Percentiles rank a stretch among this genome's conserved stretches.
phyloP scores from a whole-genome alignment of 768 basidiomycete genomes.

The Tylopilus vinaceipallidus region DNA sequence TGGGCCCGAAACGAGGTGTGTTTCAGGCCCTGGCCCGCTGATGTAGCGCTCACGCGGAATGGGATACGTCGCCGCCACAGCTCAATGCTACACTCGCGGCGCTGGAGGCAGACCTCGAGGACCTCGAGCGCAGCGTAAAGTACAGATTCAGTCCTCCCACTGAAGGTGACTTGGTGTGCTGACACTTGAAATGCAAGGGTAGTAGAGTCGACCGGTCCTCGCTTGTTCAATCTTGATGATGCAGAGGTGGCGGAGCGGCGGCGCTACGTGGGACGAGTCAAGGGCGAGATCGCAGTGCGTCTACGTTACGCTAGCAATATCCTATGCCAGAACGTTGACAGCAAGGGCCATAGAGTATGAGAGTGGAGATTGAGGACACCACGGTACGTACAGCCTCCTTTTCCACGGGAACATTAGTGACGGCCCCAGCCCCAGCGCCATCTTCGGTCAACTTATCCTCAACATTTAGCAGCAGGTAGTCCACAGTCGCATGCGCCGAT shows the following conservation, averaged over 20 bases:
- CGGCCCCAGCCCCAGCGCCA: conserved; percentile 2
- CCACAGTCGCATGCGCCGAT: conserved; percentile 15
- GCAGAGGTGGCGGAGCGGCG: conserved; percentile 73
- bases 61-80: conserved; percentile 34
- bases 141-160: conserved; percentile 33
- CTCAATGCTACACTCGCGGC: conserved; percentile 73
- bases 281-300: conserved; percentile 76
- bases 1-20: conserved; percentile 78
- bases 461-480: conserved; percentile 15
- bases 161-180: background rate
- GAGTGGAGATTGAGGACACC: conserved; percentile 50
- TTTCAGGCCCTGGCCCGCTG: background rate
- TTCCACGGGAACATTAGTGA: background rate
- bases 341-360: conserved; percentile 68
- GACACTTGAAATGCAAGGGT: conserved; percentile 48
- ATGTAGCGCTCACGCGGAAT: background rate
- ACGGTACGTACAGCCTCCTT: conserved; percentile 11
- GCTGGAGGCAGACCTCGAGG: conserved; percentile 85
- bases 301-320: conserved; percentile 4
- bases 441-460: conserved; percentile 16
- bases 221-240: conserved; percentile 80
- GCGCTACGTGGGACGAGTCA: conserved; percentile 72
- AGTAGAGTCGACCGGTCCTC: conserved; percentile 81
- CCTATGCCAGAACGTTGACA: conserved; percentile 11
- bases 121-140: conserved; percentile 93